Evolutionary conservation across 306 rosid genomes (phyloP), one percentile per base, ranked within the genome.

Genomic region (Boehmeria nivea): DNA sequence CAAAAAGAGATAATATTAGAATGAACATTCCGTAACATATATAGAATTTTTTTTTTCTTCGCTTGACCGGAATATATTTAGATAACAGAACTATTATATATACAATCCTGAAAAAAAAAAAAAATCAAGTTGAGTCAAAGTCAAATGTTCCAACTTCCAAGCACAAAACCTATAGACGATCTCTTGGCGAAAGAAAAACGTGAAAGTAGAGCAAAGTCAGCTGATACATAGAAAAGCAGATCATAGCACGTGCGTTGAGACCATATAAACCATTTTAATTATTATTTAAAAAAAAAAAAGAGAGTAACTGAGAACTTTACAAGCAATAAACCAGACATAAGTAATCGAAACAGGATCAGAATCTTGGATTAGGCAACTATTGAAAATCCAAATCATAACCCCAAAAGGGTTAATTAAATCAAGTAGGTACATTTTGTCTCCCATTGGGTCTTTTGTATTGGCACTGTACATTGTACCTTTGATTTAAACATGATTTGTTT

Each of bases 161-260:
- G 53, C 53, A 20, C 21, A 47, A 20, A 8, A 22, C 16, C 12
- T 12, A 20, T 15, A 0, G 20, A 47, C 28, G 19, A 20, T 21
- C 12, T 47, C 17, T 47, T 47, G 53, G 53, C 53, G 13, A 22
- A 47, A 11, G 53, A 47, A 47, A 47, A 47, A 22, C 28, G n/a
- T 47, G 53, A 11, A 47, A 47, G 16, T 44, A 44, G 49, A 44
- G 0, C 25, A 44, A 44, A 44, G 49, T 18, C 49, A 44, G 24
- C 11, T 8, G 7, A 18, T 44, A 44, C 3, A 44, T 44, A 44
- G 3, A 44, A 36, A 36, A 36, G 40, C 16, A 4, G 46, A 42
- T 42, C 46, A 42, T 12, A 42, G 46, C 46, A 42, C 46, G 46
- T 42, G 46, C 46, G 17, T 42, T 42, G 17, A 12, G 46, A 42